A percentile compares a stretch with the other conserved stretches of the same genome.
phyloP scores from a whole-genome alignment of 768 basidiomycete species.

The Fistulinella prunicolor region DNA sequence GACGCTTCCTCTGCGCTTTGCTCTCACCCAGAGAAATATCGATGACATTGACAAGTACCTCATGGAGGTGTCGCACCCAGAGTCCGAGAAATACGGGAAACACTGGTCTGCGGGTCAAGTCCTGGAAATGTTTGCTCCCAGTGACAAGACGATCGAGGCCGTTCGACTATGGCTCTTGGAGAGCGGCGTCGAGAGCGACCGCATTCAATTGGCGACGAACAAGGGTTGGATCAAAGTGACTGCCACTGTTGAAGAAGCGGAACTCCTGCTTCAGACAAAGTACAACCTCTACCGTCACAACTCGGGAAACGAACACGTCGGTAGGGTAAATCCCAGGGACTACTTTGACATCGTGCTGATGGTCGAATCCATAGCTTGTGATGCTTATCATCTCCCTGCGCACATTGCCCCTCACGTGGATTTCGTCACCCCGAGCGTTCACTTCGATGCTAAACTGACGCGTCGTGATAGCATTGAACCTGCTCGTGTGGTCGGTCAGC shows the following conservation, averaged over 20 bases:
- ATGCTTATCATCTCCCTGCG: constrained; percentile 33
- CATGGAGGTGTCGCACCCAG: constrained; percentile 34
- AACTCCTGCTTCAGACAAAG: constrained; percentile 32
- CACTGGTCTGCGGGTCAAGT: constrained; percentile 32
- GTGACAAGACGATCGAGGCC: constrained; percentile 20
- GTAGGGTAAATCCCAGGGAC: constrained; percentile 17
- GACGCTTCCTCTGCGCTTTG: constrained; percentile 29
- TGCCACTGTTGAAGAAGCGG: constrained; percentile 32
- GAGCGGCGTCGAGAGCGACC: constrained; percentile 23
- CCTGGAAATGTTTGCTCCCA: constrained; percentile 28
- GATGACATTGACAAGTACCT: constrained; percentile 27
- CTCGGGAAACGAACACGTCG: constrained; percentile 27
- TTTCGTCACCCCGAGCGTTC: constrained; percentile 32
- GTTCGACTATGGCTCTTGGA: constrained; percentile 30
- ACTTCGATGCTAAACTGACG: constrained; percentile 29
- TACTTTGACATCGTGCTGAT: neutral
- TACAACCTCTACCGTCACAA: constrained; percentile 33
- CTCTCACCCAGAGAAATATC: constrained; percentile 33
- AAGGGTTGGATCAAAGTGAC: constrained; percentile 29
- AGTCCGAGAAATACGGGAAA: constrained; percentile 30
- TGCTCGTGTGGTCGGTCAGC: constrained; percentile 15
- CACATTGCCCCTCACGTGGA: constrained; percentile 33
- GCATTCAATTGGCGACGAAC: constrained; percentile 19
- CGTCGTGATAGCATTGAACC: constrained; percentile 14
- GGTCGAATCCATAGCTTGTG: constrained; percentile 23